Evolutionary conservation across 2,329 filamentous ascomycete species (phyloP).

Genomic region (Exophiala calicioides): DNA sequence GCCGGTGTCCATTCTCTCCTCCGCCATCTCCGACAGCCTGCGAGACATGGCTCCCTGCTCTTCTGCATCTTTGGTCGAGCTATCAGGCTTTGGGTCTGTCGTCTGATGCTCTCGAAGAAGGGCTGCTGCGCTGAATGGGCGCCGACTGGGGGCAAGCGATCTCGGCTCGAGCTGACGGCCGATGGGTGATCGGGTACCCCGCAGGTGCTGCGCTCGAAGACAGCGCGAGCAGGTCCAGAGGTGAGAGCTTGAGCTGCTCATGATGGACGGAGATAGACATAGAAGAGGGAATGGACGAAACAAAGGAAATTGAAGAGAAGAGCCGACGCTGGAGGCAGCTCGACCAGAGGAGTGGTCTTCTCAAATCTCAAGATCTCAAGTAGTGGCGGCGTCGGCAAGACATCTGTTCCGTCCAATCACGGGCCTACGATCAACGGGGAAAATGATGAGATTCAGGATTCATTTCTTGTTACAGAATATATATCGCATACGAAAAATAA

Average conservation of each 20-base stretch:
- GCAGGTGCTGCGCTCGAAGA: slow-evolving; percentile 24
- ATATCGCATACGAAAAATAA: no score
- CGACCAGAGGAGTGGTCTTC: no score
- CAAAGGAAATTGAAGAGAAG: no score
- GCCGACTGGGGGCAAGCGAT: slow-evolving; percentile 1
- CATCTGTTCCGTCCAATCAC: no score
- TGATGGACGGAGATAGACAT: no score
- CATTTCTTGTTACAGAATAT: no score
- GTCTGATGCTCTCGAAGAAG: slow-evolving; percentile 6
- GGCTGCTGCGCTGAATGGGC: slow-evolving; percentile 17
- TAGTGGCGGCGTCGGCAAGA: no score
- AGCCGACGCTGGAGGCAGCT: no score
- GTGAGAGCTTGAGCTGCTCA: slow-evolving; percentile 22
- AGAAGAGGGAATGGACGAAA: no score
- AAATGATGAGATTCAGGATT: no score
- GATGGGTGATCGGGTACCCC: slow-evolving; percentile 11
- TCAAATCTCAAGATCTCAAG: no score
- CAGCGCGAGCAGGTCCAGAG: slow-evolving; percentile 29
- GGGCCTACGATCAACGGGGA: no score
- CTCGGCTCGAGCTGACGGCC: background rate
- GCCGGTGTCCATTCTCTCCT: slow-evolving; percentile 58
- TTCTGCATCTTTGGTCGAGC: slow-evolving; percentile 23
- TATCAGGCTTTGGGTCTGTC: background rate
- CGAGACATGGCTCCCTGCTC: slow-evolving; percentile 60
- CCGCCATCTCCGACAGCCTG: slow-evolving; percentile 60